A percentile compares a stretch with the other conserved stretches of the same genome.
Evolutionary conservation across 441 rosid genomes (phyloP).

Genomic region (Codiaeum variegatum): DNA sequence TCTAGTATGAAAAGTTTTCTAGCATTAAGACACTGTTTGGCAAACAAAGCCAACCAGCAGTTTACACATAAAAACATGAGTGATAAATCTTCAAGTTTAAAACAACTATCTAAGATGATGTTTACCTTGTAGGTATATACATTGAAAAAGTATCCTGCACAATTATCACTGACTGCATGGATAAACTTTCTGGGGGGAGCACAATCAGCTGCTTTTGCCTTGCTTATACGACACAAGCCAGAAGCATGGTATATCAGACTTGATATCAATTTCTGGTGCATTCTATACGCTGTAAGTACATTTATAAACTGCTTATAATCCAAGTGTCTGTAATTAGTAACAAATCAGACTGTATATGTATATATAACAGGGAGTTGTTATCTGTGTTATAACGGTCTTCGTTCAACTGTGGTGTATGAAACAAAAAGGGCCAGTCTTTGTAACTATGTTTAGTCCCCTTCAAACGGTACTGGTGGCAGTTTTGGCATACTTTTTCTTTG

Average conservation of each 20-base stretch:
- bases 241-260: conserved; percentile 38
- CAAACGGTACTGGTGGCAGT: conserved; percentile 34
- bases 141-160: conserved; percentile 41
- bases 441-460: conserved; percentile 46
- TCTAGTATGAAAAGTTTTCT: not conserved
- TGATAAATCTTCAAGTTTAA: not conserved
- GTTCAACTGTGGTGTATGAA: conserved; percentile 49
- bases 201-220: conserved; percentile 41
- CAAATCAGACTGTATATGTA: not conserved
- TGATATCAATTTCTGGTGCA: conserved; percentile 33
- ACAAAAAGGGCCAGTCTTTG: conserved; percentile 49
- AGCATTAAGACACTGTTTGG: not conserved
- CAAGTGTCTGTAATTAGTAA: not conserved
- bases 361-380: conserved; percentile 33
- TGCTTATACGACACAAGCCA: conserved; percentile 27
- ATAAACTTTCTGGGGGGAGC: conserved; percentile 38
- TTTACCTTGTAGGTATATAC: conserved; percentile 32
- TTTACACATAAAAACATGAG: no score
- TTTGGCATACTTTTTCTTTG: conserved; percentile 45
- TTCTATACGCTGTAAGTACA: conserved; percentile 37
- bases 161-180: conserved; percentile 42
- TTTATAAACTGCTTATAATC: not conserved
- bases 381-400: conserved; percentile 30
- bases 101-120: not conserved
- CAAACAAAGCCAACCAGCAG: not conserved